Conservation (phyloP, 176 grass and related monocot species). For the bread wheat (Triticum aestivum) region IWGSC_CS_RefSeq_v2.1 NC_057799.1:630760540-630761039, state of each 20-base stretch:
- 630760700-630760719: background rate
- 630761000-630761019: background rate
- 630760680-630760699: background rate
- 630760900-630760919: background rate
- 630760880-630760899: background rate
- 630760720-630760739: background rate
- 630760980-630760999: background rate
- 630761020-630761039: background rate
- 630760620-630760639: background rate
- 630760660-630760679: background rate
- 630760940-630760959: background rate
- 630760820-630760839: background rate
- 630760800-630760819: background rate
- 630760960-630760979: background rate
- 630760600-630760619: background rate
- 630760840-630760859: background rate
- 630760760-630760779: background rate
- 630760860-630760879: background rate
- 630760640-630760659: background rate
- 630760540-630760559: no score
- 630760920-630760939: background rate
- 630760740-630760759: background rate
- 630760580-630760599: background rate
- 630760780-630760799: background rate
- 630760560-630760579: no score